phyloP scores from a whole-genome alignment of 805 yeast species.

The Yarrowia sp. region DNA sequence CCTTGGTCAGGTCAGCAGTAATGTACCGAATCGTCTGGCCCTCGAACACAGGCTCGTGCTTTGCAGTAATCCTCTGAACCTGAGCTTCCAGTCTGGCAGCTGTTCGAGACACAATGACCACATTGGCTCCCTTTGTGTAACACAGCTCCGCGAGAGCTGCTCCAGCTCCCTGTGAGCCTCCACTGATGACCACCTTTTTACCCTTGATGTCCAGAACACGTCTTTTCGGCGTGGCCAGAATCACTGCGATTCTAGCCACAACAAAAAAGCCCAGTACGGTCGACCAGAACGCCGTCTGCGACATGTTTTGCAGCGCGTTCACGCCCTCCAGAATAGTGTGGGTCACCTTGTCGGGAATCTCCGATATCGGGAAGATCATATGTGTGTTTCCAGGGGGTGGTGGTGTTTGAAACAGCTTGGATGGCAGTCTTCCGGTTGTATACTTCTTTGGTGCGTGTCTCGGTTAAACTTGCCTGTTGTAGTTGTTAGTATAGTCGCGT shows the following conservation, averaged over 20 bases:
- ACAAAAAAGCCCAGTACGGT: conserved; percentile 1
- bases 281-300: conserved; percentile 15
- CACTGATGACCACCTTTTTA: conserved; percentile 68
- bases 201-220: conserved; percentile 34
- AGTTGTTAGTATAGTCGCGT: neutral
- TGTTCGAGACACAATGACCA: conserved; percentile 76
- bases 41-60: conserved; percentile 27
- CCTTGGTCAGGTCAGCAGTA: conserved; percentile 63
- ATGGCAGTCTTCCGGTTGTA: neutral
- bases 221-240: neutral
- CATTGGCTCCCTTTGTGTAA: conserved; percentile 54
- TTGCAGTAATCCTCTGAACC: conserved; percentile 42
- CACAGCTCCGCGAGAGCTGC: conserved; percentile 64
- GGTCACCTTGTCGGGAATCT: conserved; percentile 5
- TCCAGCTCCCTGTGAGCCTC: conserved; percentile 95
- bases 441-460: neutral
- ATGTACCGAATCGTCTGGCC: conserved; percentile 44
- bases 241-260: conserved; percentile 15
- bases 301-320: conserved; percentile 13
- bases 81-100: conserved; percentile 53
- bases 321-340: conserved; percentile 1
- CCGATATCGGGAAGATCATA: neutral
- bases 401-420: neutral
- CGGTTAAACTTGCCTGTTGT: neutral
- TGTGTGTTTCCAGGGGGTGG: neutral